These are phyloP conservation scores for Neoscytalidium dimidiatum DNA, from an alignment of 2,329 filamentous ascomycete genomes.

Conservation along the genomic window DNA sequence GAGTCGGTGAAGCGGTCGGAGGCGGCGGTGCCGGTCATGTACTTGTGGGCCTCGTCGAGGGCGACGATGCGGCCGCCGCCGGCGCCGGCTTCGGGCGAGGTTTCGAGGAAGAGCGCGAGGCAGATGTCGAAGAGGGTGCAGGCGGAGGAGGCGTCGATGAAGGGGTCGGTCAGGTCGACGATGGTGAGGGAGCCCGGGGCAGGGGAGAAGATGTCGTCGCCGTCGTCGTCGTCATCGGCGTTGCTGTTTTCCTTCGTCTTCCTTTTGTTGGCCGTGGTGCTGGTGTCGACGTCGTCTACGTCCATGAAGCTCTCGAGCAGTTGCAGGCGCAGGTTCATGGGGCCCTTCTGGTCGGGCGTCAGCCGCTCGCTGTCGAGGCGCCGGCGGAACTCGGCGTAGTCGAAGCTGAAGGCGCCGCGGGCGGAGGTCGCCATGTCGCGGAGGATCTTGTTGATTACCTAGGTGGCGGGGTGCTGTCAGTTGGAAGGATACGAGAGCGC, in stretches of 20 bases:
- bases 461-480: too few relatives aligned
- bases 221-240: neutral
- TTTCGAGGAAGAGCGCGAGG: conserved; percentile 64
- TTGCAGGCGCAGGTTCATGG: conserved; percentile 62
- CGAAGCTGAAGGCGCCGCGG: conserved; percentile 46
- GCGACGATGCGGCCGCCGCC: conserved; percentile 61
- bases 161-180: conserved; percentile 73
- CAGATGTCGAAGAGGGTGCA: conserved; percentile 75
- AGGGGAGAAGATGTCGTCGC: conserved; percentile 25
- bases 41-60: conserved; percentile 79
- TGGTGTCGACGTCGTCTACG: conserved; percentile 6
- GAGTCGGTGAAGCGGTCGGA: conserved; percentile 61
- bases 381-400: conserved; percentile 53
- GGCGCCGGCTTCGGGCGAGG: conserved; percentile 57
- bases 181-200: conserved; percentile 61
- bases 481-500: too few relatives aligned
- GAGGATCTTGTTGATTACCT: conserved; percentile 56
- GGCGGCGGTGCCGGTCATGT: conserved; percentile 59
- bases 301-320: conserved; percentile 67
- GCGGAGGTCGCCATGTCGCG: conserved; percentile 56
- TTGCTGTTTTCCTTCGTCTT: too few relatives aligned
- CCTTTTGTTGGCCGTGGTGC: too few relatives aligned
- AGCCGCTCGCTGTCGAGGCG: conserved; percentile 44
- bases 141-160: conserved; percentile 65
- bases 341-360: conserved; percentile 51